These are phyloP conservation scores for Lecanosticta acicola DNA, from an alignment of 2,329 filamentous ascomycete genomes.

Conservation along the genomic window DNA sequence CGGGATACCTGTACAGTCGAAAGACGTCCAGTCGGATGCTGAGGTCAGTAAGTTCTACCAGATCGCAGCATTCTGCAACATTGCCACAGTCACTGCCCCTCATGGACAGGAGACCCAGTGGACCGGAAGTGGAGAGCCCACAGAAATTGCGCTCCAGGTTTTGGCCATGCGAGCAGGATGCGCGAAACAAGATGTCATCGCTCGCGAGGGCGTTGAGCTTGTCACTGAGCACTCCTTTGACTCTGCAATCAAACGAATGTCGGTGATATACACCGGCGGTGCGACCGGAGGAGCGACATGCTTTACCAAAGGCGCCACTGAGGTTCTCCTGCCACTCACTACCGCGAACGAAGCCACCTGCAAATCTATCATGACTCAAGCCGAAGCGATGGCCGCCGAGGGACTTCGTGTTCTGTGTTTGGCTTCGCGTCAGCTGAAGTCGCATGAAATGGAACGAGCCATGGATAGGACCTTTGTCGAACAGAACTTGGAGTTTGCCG, in stretches of 20 bases:
- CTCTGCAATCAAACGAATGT: slow-evolving; percentile 33
- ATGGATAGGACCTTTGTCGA: slow-evolving; percentile 23
- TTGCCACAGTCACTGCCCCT: slow-evolving; percentile 51
- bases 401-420: slow-evolving; percentile 33
- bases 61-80: slow-evolving; percentile 58
- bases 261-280: slow-evolving; percentile 24
- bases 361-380: slow-evolving; percentile 24
- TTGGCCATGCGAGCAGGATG: slow-evolving; percentile 58
- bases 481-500: slow-evolving; percentile 26
- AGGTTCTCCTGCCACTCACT: slow-evolving; percentile 29
- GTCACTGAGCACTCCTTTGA: slow-evolving; percentile 32
- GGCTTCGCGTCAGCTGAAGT: slow-evolving; percentile 18
- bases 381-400: slow-evolving; percentile 27
- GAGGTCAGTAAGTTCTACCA: slow-evolving; percentile 48
- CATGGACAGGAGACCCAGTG: slow-evolving; percentile 48
- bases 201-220: slow-evolving; percentile 8
- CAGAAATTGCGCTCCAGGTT: slow-evolving; percentile 68
- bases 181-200: slow-evolving; percentile 16
- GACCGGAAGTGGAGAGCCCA: slow-evolving; percentile 60
- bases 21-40: slow-evolving; percentile 32
- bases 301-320: slow-evolving; percentile 33
- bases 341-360: slow-evolving; percentile 17
- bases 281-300: slow-evolving; percentile 14
- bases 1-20: slow-evolving; percentile 7
- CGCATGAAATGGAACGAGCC: slow-evolving; percentile 8